phyloP scores from a whole-genome alignment of 495 filamentous ascomycete species.

The Penicillium robsamsonii region DNA sequence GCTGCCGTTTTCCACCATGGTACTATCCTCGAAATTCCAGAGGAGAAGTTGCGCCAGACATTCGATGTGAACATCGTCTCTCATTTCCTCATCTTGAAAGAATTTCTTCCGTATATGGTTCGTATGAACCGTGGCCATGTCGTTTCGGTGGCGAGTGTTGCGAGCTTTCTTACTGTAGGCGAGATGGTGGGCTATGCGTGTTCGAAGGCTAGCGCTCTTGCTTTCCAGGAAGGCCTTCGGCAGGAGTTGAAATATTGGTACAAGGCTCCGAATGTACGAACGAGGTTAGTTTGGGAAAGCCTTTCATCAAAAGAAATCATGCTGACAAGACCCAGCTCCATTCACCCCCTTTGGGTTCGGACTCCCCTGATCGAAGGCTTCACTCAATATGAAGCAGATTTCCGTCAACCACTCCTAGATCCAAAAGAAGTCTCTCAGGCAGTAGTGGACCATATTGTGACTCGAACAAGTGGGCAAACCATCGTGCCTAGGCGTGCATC shows the following conservation, averaged over 20 bases:
- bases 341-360: slow-evolving; percentile 50
- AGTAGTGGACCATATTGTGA: slow-evolving; percentile 53
- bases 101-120: slow-evolving; percentile 56
- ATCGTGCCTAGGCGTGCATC: slow-evolving; percentile 12
- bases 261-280: slow-evolving; percentile 25
- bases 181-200: slow-evolving; percentile 42
- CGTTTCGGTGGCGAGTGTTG: slow-evolving; percentile 47
- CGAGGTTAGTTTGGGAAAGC: slow-evolving; percentile 16
- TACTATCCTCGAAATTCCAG: slow-evolving; percentile 35
- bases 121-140: slow-evolving; percentile 52
- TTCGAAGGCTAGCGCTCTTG: slow-evolving; percentile 46
- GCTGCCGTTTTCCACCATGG: slow-evolving; percentile 39
- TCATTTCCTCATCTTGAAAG: slow-evolving; percentile 45
- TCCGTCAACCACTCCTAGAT: slow-evolving; percentile 47
- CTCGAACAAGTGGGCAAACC: slow-evolving; percentile 47
- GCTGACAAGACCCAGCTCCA: slow-evolving; percentile 13
- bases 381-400: slow-evolving; percentile 51
- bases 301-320: background rate
- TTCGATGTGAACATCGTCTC: slow-evolving; percentile 51
- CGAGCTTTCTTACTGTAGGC: slow-evolving; percentile 38
- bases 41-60: slow-evolving; percentile 31
- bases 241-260: slow-evolving; percentile 27
- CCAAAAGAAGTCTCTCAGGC: slow-evolving; percentile 57
- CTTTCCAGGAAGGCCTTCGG: slow-evolving; percentile 43
- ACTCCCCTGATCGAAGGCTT: slow-evolving; percentile 55